These are phyloP conservation scores for Leucosporidium creatinivorum DNA, from an alignment of 768 basidiomycete species.

Conservation along the genomic window DNA sequence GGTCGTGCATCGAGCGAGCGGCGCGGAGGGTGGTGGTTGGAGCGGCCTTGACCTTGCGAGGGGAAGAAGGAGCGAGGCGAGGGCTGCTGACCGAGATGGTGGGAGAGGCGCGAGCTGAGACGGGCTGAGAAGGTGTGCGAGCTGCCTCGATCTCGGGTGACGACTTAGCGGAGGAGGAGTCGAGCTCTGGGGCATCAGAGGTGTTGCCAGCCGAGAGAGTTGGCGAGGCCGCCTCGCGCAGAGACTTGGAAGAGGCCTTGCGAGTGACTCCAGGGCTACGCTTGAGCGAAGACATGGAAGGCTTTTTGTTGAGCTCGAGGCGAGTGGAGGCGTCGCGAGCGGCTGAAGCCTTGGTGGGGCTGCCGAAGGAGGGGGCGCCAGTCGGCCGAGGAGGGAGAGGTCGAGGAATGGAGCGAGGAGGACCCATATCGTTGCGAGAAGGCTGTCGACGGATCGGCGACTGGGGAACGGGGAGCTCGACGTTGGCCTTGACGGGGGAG, in stretches of 20 bases:
- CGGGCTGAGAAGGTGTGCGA: neutral
- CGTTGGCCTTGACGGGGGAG: conserved; percentile 29
- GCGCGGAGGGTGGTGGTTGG: conserved; percentile 4
- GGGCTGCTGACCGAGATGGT: neutral
- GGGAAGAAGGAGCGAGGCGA: neutral
- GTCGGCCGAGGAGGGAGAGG: conserved; percentile 17
- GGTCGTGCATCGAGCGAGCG: conserved; percentile 24
- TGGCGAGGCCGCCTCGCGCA: conserved; percentile 7
- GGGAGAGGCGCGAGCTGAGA: neutral
- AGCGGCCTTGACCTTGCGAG: conserved; percentile 13
- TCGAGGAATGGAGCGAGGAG: neutral
- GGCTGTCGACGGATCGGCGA: conserved; percentile 3
- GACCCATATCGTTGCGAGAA: neutral
- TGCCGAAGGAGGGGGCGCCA: too few relatives aligned
- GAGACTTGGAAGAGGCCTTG: conserved; percentile 4
- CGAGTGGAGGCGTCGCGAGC: neutral
- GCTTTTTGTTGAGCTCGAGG: conserved; percentile 3
- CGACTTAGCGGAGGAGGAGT: neutral
- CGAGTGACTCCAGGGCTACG: too few relatives aligned
- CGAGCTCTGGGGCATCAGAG: neutral
- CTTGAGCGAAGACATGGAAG: conserved; percentile 17
- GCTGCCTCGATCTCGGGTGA: neutral
- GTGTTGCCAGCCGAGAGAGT: neutral
- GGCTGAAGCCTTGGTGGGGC: neutral
- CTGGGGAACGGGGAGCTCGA: conserved; percentile 6